phyloP scores from a whole-genome alignment of 192 early-diverging fungal species.

The Linnemannia schmuckeri region DNA sequence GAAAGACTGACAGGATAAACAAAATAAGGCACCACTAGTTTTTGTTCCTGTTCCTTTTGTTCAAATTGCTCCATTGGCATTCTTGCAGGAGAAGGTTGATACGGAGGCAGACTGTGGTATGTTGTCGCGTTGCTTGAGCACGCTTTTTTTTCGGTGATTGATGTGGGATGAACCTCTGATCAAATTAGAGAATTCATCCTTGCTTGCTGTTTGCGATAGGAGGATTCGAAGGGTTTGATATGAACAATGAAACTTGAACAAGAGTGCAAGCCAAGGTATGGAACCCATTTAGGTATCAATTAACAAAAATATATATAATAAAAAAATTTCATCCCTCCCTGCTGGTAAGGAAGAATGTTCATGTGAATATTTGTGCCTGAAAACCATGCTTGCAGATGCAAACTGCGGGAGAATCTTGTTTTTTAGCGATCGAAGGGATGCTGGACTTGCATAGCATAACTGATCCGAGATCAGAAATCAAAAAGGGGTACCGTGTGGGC shows the following conservation, averaged over 20 bases:
- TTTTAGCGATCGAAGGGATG: too few species aligned
- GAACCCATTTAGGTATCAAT: too few species aligned
- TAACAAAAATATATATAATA: too few species aligned
- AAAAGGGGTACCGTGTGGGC: too few species aligned
- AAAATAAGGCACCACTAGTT: background rate
- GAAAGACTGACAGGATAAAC: background rate
- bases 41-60: background rate
- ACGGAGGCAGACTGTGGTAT: background rate
- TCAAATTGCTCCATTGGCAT: background rate
- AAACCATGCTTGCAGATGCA: too few species aligned
- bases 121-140: background rate
- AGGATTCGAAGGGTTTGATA: too few species aligned
- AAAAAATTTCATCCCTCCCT: too few species aligned
- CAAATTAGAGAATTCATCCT: background rate
- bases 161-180: background rate
- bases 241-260: background rate
- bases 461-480: too few species aligned
- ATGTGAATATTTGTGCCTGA: too few species aligned
- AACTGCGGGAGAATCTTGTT: too few species aligned
- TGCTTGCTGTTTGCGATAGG: background rate
- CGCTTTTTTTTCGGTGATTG: background rate
- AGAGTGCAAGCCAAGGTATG: background rate
- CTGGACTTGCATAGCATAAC: too few species aligned
- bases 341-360: too few species aligned
- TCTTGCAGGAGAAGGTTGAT: background rate